Base-by-base conservation (phyloP, 768 basidiomycete species). In the Suillus hirtellus region DNA sequence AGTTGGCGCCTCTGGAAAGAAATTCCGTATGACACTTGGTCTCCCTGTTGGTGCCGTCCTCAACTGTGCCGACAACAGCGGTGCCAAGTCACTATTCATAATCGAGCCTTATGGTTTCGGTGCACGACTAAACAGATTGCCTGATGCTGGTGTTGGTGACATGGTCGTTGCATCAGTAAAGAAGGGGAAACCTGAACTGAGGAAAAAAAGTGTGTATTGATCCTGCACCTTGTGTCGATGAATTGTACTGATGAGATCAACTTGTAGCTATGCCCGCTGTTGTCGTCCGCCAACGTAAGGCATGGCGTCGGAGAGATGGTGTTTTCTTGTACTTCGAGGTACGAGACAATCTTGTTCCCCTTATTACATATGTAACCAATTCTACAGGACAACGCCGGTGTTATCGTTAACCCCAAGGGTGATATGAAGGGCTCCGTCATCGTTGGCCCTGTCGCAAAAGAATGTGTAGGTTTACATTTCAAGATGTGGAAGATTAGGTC, bases 401-500 rank as follows among this genome's bases (percentile, higher is more conserved):
- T 96, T 61, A 96, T 96, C 66, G 95, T 98, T 72, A 98, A 97
- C 83, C 90, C 93, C 74, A 98, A 98, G 86, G 96, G 96, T 72
- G 97, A 99, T 83, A 99, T 99, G 97, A 99, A 99, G 85, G 96
- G 96, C 58, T 96, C 93, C 60, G 93, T 93, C 65, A 96, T 97
- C 75, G 93, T 95, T 42, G 95, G 95, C 63, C 95, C 95, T 46
- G 93, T 99, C 66, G 97, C 96, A 81, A 99, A 99, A 88, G 96
- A 98, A 93, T 99, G 97, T 75, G 93, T 95, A 76, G 47, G 93
- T 88, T 49, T 9, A 38, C 10, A 2, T n/a, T 40, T 59, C 6
- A 11, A 38, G 14, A 6, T 27, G 2, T 40, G 37, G 65, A 19
- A 43, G 42, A 19, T n/a, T 46, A 46, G 60, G 54, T 17, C 24